Conservation (phyloP, 83 land plant genomes). For the Picea engelmannii region DNA sequence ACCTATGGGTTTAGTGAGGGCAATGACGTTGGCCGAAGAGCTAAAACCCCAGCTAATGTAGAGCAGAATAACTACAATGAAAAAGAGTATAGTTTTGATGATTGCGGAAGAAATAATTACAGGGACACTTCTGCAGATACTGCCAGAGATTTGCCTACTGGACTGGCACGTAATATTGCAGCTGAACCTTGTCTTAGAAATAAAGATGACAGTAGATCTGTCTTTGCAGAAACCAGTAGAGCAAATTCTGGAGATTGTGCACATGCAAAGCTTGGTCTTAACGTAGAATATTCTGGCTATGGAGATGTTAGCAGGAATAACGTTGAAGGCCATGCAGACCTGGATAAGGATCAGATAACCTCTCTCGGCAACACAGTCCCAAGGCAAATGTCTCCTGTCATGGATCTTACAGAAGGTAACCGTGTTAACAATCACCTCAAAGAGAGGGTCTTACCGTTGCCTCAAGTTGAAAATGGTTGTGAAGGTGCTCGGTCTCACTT, state of each 20-base stretch:
- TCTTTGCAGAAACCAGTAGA: conserved; percentile 5
- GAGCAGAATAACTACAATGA: not conserved
- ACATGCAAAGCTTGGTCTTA: not conserved
- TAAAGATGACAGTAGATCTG: not conserved
- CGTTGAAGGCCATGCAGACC: not conserved
- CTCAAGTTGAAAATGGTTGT: too few species aligned
- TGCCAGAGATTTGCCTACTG: not conserved
- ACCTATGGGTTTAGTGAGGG: not conserved
- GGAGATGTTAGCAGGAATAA: not conserved
- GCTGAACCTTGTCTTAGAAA: not conserved
- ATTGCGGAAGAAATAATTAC: not conserved
- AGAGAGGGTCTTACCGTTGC: too few species aligned
- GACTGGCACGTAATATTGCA: not conserved
- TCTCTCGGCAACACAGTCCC: not conserved
- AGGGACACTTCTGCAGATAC: not conserved
- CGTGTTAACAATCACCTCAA: too few species aligned
- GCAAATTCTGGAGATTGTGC: not conserved
- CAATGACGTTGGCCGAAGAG: not conserved
- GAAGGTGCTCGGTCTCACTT: too few species aligned
- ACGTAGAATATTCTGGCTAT: not conserved
- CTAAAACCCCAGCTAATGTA: not conserved
- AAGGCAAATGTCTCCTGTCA: too few species aligned
- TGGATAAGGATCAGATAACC: not conserved
- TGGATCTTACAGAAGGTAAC: too few species aligned
- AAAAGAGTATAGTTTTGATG: not conserved